These are phyloP conservation scores for Guadua angustifolia DNA, from an alignment of 176 grass and related monocot genomes.

Conservation along the genomic window DNA sequence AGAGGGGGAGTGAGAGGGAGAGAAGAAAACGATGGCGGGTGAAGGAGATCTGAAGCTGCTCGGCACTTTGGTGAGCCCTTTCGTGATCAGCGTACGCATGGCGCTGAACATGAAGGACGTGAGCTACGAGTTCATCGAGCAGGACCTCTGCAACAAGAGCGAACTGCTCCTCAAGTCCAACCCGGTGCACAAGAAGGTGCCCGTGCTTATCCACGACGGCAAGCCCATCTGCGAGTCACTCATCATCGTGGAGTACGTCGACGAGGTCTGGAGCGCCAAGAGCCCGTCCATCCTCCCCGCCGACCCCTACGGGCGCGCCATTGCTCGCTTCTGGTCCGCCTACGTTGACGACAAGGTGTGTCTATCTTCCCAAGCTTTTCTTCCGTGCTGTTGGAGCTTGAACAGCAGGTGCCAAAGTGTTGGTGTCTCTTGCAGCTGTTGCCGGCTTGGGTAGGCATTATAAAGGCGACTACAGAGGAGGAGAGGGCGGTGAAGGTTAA, in stretches of 20 bases:
- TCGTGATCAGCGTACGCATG: slow-evolving; percentile 40
- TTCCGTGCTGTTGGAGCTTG: no score
- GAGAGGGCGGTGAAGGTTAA: no score
- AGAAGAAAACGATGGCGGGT: no score
- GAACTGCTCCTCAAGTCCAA: slow-evolving; percentile 57
- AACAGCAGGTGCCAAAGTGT: background rate
- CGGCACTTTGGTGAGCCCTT: slow-evolving; percentile 45
- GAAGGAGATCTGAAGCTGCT: no score
- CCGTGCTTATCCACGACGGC: slow-evolving; percentile 63
- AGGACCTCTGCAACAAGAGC: slow-evolving; percentile 53
- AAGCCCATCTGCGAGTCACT: slow-evolving; percentile 45
- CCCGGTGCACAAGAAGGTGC: slow-evolving; percentile 62
- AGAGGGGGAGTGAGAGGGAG: no score
- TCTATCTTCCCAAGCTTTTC: no score
- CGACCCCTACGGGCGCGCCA: slow-evolving; percentile 36
- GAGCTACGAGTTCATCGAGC: slow-evolving; percentile 37
- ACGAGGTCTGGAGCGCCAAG: slow-evolving; percentile 45
- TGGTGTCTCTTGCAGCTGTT: no score
- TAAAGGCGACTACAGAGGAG: no score
- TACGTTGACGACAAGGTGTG: slow-evolving; percentile 50
- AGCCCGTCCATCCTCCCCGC: slow-evolving; percentile 19
- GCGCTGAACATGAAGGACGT: slow-evolving; percentile 65
- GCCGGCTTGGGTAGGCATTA: no score
- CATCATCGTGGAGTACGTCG: slow-evolving; percentile 61
- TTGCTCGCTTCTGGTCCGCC: slow-evolving; percentile 43